Evolutionary conservation across 768 basidiomycete genomes (phyloP), one percentile per base, ranked within the genome.

Genomic region (Lyophyllum atratum): DNA sequence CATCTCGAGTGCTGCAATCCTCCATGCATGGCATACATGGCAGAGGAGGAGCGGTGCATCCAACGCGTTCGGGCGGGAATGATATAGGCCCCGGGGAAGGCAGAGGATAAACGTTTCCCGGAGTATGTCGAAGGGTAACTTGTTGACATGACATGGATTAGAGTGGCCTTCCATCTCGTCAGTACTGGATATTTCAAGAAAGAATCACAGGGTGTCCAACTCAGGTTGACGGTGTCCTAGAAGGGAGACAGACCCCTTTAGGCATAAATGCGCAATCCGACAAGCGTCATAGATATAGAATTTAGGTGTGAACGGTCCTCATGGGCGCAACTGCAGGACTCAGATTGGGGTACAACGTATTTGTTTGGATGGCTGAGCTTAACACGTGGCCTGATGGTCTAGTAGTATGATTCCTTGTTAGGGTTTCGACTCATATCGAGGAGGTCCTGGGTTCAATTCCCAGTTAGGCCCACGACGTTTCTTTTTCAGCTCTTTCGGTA

Each of bases 381-480:
- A 31, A 31, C 14, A 7, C 37, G 15, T 17, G 43, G 43, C 43
- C 43, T 45, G 43, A 45, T 45, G 43, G 43, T 45, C 43, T 45
- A 45, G 43, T 45, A 45, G 43, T 45, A 45, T 45, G 43, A 45
- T 45, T 45, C 43, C 43, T 52, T 52, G 50, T 52, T 52, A 52
- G 50, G 50, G 50, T 21, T 9, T 42, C 3, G 26, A 17, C 4
- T 28, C 50, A 29, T 26, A 17, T 52, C 50, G 50, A 52, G 50
- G 50, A 52, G 50, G 37, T 52, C 44, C 44, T 26, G 44, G 44
- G 44, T 45, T 45, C 44, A 50, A 50, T 50, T 50, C 49, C 49
- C 49, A 39, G 49, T 50, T 34, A 51, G 37, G 49, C 49, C 49
- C 37, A 21, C 6, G 34, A 5, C 6, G 12, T 7, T 14, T 37